Base-by-base conservation (phyloP, 2,329 filamentous ascomycete genomes). In the Penicillium occitanis region DNA sequence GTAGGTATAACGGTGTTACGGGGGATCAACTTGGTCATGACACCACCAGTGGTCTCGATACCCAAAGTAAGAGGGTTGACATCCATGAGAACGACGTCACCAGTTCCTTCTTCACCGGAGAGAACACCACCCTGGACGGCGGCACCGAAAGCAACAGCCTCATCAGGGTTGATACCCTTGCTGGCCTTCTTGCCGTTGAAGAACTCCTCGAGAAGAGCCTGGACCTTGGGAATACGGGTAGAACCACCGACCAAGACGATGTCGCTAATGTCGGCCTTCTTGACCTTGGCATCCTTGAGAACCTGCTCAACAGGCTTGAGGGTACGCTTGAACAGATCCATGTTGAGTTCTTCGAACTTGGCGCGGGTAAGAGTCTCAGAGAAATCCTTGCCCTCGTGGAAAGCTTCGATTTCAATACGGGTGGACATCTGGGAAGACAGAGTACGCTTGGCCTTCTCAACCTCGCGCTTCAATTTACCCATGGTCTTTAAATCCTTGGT, bases 311-410 rank as follows among this genome's bases (percentile, higher is more conserved):
- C 95, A 66, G 95, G 94, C 89, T 97, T 97, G 72, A 98, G 88
- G 67, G 95, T 98, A 88, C 95, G 96, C 90, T 97, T 97, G 90
- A 98, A 98, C 69, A 98, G 90, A 76, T 98, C 94, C 74, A 93
- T 93, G 91, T 98, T 98, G 75, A 98, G 88, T 84, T 98, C 94
- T 85, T 99, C 95, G 76, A 99, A 98, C 88, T 98, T 98, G 86
- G 95, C 95, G 74, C 94, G 92, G 80, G 94, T 97, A 63, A 99
- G 88, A 69, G 93, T 97, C 89, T 98, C 94, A 59, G 93, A 97
- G 87, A 98, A 97, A 82, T 98, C 95, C 73, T 96, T 90, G 85
- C 95, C 95, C 74, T 96, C 89, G 84, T 92, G 91, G 91, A 99
- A 96, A 73, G 92, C 90, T 82, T 99, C 95, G 71, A 99, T 97